Evolutionary conservation across 768 basidiomycete genomes (phyloP).

Genomic region (Floccularia luteovirens): DNA sequence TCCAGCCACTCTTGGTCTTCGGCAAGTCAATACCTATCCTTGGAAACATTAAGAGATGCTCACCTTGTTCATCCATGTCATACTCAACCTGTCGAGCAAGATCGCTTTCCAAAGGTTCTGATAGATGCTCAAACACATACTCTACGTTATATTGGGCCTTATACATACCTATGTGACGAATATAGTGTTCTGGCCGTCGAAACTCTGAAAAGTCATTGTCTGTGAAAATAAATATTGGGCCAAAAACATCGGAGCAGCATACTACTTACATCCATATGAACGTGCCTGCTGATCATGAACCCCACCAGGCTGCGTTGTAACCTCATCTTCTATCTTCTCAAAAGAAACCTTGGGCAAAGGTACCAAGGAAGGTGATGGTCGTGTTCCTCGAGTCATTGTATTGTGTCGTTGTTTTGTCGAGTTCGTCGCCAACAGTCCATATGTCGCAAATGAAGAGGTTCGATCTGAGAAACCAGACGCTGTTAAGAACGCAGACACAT

Average conservation of each 20-base stretch:
- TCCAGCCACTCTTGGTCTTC: constrained; percentile 95
- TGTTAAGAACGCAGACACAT: too few species aligned
- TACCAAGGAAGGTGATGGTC: neutral
- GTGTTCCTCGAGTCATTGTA: neutral
- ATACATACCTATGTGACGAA: constrained; percentile 74
- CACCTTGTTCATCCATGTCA: constrained; percentile 99
- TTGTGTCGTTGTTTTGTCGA: neutral
- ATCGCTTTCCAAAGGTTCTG: constrained; percentile 90
- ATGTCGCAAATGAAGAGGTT: too few species aligned
- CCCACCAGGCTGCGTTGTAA: neutral
- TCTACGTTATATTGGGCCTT: constrained; percentile 4
- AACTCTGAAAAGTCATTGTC: constrained; percentile 66
- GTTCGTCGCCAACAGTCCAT: too few species aligned
- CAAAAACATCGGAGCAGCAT: neutral
- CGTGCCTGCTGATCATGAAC: neutral
- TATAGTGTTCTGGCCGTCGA: constrained; percentile 75
- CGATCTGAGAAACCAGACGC: too few species aligned
- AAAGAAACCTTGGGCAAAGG: neutral
- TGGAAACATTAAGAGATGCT: constrained; percentile 7
- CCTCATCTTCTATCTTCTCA: constrained; percentile 2
- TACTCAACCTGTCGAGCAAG: constrained; percentile 93
- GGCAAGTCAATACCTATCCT: constrained; percentile 3
- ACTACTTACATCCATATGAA: constrained; percentile 4
- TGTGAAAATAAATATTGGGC: constrained; percentile 11
- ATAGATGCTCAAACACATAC: constrained; percentile 3